Evolutionary conservation across 2,329 filamentous ascomycete genomes (phyloP).

Genomic region (Grosmannia huntii): DNA sequence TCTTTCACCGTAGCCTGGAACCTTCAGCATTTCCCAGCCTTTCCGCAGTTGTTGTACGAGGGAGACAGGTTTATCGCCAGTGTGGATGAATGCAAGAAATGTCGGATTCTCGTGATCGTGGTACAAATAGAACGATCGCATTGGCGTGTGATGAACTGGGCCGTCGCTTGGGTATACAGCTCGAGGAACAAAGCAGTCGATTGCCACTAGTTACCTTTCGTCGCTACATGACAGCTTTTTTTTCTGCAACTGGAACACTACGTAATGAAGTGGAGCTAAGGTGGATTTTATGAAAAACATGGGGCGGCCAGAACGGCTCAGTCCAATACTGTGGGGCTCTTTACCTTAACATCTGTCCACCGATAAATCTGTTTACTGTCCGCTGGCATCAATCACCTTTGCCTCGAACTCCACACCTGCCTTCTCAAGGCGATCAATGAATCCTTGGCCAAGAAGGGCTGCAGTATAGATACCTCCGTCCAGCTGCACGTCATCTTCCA

Average conservation of each 20-base stretch:
- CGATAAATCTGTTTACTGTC: background rate
- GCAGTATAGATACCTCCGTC: constrained; percentile 60
- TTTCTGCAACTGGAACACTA: background rate
- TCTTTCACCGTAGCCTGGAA: no score
- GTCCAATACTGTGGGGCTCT: background rate
- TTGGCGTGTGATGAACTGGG: background rate
- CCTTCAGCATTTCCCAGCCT: background rate
- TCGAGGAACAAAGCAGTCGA: background rate
- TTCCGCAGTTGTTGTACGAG: background rate
- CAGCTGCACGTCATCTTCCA: constrained; percentile 48
- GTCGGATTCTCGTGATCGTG: background rate
- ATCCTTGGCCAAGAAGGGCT: constrained; percentile 54
- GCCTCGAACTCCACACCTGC: constrained; percentile 52
- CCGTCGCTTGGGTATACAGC: background rate
- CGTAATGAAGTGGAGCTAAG: background rate
- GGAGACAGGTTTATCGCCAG: background rate
- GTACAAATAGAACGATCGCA: background rate
- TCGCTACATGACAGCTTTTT: background rate
- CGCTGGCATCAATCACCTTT: constrained; percentile 18
- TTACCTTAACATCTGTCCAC: background rate
- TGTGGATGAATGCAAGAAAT: background rate
- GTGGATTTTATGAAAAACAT: background rate
- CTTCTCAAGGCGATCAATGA: constrained; percentile 48
- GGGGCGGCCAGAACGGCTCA: background rate
- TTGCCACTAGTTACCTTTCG: background rate